These are phyloP conservation scores for Ustilaginoidea virens DNA, from an alignment of 2,329 filamentous ascomycete species.

Conservation along the genomic window DNA sequence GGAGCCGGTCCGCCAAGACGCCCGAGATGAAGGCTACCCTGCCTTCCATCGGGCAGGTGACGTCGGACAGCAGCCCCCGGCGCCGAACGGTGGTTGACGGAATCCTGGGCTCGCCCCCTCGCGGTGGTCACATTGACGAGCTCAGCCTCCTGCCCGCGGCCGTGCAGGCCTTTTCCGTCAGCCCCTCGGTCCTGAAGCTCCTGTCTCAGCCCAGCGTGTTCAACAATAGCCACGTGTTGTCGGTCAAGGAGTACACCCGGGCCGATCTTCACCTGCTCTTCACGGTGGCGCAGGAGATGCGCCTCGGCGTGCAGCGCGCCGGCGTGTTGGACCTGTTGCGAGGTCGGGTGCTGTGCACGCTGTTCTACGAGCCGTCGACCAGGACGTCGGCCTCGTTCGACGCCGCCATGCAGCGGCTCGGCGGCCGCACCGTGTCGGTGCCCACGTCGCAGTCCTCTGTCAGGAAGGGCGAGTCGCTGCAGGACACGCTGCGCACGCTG, in stretches of 20 bases:
- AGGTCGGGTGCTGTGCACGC: conserved; percentile 71
- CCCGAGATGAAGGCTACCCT: conserved; percentile 40
- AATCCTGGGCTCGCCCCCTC: conserved; percentile 10
- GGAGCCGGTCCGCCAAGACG: conserved; percentile 43
- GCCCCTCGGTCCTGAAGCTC: conserved; percentile 53
- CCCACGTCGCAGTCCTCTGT: conserved; percentile 75
- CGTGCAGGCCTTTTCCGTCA: conserved; percentile 33
- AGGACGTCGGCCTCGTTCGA: conserved; percentile 93
- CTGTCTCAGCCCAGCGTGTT: conserved; percentile 65
- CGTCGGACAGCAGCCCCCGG: conserved; percentile 22
- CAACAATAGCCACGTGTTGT: conserved; percentile 79
- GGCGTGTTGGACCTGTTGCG: conserved; percentile 78
- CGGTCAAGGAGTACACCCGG: conserved; percentile 78
- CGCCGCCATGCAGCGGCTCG: conserved; percentile 94
- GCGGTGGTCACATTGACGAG: conserved; percentile 22
- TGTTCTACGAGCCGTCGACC: conserved; percentile 98
- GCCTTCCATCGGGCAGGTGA: conserved; percentile 18
- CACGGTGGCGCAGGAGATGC: conserved; percentile 96
- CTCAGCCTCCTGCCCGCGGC: conserved; percentile 30
- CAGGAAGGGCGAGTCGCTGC: conserved; percentile 84
- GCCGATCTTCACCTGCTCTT: conserved; percentile 86
- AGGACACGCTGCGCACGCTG: conserved; percentile 85
- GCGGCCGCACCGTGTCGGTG: conserved; percentile 71
- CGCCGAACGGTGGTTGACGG: conserved; percentile 15
- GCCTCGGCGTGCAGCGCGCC: conserved; percentile 80